Conservation (phyloP, 768 basidiomycete genomes). For the Mycena indigotica region DNA sequence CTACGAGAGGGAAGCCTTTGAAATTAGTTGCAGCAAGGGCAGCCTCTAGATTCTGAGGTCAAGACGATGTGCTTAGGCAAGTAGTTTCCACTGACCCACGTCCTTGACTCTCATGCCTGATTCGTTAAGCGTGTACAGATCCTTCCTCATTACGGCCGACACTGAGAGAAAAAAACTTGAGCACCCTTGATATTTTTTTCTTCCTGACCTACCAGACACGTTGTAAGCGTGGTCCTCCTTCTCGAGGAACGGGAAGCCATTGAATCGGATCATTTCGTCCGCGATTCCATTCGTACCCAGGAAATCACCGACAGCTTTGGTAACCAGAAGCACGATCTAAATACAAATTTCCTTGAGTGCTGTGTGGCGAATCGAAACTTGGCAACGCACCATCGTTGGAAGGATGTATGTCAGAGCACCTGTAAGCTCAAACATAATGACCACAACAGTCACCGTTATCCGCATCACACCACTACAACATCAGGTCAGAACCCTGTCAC, state of each 20-base stretch:
- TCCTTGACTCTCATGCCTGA: constrained; percentile 76
- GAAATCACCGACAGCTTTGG: constrained; percentile 95
- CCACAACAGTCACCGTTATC: constrained; percentile 96
- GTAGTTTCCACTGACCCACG: constrained; percentile 59
- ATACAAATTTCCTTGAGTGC: constrained; percentile 18
- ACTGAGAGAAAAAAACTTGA: constrained; percentile 51
- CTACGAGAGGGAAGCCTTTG: constrained; percentile 91
- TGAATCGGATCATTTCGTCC: constrained; percentile 95
- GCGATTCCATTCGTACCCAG: constrained; percentile 93
- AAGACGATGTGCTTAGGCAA: constrained; percentile 4
- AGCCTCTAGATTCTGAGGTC: constrained; percentile 50
- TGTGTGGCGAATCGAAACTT: neutral
- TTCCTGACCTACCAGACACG: constrained; percentile 80
- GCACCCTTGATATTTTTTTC: no score
- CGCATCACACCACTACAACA: constrained; percentile 85
- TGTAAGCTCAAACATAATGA: constrained; percentile 99
- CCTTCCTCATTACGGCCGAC: constrained; percentile 85
- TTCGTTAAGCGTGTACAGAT: constrained; percentile 72
- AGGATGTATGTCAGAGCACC: constrained; percentile 96
- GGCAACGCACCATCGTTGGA: constrained; percentile 84
- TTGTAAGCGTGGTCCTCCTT: constrained; percentile 93
- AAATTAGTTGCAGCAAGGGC: constrained; percentile 72
- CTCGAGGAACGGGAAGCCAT: constrained; percentile 95
- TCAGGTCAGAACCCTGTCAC: neutral
- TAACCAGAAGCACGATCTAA: constrained; percentile 93